A percentile compares a stretch with the other conserved stretches of the same genome.
Conservation (phyloP, 176 grass and related monocot genomes). For the Alopecurus myosuroides region DNA sequence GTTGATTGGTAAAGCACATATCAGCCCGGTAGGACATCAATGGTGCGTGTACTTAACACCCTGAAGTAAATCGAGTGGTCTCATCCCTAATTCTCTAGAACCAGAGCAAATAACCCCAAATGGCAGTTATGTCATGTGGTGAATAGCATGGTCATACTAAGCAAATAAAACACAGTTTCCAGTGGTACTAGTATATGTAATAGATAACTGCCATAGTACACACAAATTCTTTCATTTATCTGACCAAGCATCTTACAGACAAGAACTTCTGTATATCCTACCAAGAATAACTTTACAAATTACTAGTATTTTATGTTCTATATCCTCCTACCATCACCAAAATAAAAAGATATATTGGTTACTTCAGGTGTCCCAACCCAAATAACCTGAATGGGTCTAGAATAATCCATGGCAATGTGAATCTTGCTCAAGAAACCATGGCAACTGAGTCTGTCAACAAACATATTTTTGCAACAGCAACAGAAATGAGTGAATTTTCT, state of each 20-base stretch:
- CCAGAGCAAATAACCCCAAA: not conserved
- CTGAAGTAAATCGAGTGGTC: not conserved
- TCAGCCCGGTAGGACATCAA: not conserved
- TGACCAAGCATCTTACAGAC: not conserved
- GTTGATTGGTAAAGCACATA: not conserved
- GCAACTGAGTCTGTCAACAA: not conserved
- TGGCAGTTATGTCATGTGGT: not conserved
- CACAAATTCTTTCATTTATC: not conserved
- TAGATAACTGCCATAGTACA: not conserved
- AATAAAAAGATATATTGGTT: not conserved
- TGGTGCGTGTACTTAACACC: not conserved
- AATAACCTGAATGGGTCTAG: not conserved
- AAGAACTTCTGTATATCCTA: not conserved
- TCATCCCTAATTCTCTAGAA: not conserved
- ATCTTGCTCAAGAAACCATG: not conserved
- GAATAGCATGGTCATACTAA: not conserved
- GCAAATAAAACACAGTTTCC: not conserved
- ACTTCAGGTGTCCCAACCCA: not conserved
- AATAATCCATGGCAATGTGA: constrained; percentile 3
- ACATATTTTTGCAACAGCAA: not conserved
- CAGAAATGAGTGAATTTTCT: not conserved
- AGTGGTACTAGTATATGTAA: constrained; percentile 8
- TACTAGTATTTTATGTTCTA: not conserved
- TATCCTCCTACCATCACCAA: not conserved
- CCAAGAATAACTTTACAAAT: not conserved